Evolutionary conservation across 2,329 filamentous ascomycete species (phyloP).

Genomic region (Penicillium brasilianum): DNA sequence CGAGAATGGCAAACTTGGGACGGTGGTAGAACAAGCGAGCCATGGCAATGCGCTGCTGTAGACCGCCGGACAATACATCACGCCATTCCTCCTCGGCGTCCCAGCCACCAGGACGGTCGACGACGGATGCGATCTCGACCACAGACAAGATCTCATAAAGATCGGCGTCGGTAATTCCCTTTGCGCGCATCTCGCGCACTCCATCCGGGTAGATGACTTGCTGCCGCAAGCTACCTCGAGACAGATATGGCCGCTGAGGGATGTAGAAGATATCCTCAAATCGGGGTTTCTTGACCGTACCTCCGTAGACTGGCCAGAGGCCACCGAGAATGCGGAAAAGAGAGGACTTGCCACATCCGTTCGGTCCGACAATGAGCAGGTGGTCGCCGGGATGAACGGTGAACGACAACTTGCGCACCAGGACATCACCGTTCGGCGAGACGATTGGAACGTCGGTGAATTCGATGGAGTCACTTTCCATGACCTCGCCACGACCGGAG

Average conservation of each 20-base stretch:
- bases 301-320: conserved; percentile 96
- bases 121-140: conserved; percentile 81
- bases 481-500: conserved; percentile 76
- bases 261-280: conserved; percentile 98
- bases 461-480: conserved; percentile 81
- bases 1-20: conserved; percentile 91
- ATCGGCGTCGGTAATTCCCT: conserved; percentile 80
- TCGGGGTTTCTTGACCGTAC: conserved; percentile 86
- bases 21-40: conserved; percentile 92
- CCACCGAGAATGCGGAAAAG: conserved; percentile 96
- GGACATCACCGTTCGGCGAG: conserved; percentile 92
- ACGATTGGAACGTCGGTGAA: conserved; percentile 93
- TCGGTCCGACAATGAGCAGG: conserved; percentile 91
- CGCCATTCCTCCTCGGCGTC: conserved; percentile 97
- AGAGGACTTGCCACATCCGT: conserved; percentile 95
- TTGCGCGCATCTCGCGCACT: conserved; percentile 82
- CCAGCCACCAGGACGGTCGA: conserved; percentile 81
- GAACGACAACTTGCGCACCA: conserved; percentile 85
- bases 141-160: conserved; percentile 76
- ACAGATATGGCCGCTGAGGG: conserved; percentile 92
- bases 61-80: conserved; percentile 86
- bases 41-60: conserved; percentile 97
- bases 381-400: conserved; percentile 85
- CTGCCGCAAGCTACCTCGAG: conserved; percentile 87
- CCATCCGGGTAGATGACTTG: conserved; percentile 97